Conservation (phyloP, 1,284 basidiomycete genomes). For the Tilletia indica region DNA sequence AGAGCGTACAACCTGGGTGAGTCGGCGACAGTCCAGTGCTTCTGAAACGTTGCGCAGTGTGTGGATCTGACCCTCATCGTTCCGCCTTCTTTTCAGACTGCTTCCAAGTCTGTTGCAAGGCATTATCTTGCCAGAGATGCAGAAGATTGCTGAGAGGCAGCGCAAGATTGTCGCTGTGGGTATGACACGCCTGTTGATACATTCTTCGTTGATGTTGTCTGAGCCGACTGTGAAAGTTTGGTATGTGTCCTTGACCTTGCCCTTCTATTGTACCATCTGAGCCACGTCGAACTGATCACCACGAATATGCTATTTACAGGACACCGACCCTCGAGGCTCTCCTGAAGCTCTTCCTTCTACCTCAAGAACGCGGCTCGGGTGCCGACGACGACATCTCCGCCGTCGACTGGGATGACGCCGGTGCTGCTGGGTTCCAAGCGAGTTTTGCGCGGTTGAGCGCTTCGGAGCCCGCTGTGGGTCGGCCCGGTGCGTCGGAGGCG, state of each 20-base stretch:
- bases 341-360: constrained; percentile 69
- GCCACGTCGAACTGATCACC: no score
- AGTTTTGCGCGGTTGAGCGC: constrained; percentile 88
- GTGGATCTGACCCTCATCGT: no score
- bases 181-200: constrained; percentile 73
- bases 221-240: constrained; percentile 68
- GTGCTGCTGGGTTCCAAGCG: constrained; percentile 88
- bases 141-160: constrained; percentile 76
- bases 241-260: constrained; percentile 59
- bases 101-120: constrained; percentile 79
- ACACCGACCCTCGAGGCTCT: constrained; percentile 61
- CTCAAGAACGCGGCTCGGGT: constrained; percentile 72
- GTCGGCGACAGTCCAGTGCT: not conserved
- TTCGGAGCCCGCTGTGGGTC: constrained; percentile 54
- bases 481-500: not conserved
- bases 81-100: constrained; percentile 56
- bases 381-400: constrained; percentile 61
- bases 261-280: no score
- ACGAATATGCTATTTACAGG: not conserved
- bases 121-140: constrained; percentile 77
- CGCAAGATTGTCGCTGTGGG: constrained; percentile 83
- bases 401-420: constrained; percentile 76
- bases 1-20: constrained; percentile 76
- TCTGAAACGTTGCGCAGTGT: no score
- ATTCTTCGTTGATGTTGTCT: constrained; percentile 68